These are phyloP conservation scores for Plasmodium gallinaceum DNA, from an alignment of 169 alveolate genomes.

Conservation along the genomic window DNA sequence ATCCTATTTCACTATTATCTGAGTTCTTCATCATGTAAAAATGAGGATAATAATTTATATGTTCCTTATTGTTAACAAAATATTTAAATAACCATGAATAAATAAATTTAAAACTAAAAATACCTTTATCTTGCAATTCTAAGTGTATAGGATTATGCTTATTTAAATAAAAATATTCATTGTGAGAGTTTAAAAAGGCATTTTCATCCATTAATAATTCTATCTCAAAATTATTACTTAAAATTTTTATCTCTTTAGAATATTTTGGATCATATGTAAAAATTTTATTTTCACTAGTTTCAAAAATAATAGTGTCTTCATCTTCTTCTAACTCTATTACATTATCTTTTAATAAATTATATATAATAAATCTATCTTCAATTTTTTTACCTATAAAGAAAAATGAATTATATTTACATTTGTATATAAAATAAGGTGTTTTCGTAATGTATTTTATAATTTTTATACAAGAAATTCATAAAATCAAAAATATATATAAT, in stretches of 20 bases:
- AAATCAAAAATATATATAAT: too few species aligned
- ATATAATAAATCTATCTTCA: slow-evolving; percentile 40
- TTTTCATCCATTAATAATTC: slow-evolving; percentile 50
- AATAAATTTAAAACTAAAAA: slow-evolving; percentile 29
- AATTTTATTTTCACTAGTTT: slow-evolving; percentile 32
- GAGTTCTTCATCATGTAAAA: slow-evolving; percentile 17
- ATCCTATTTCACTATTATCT: slow-evolving; percentile 4
- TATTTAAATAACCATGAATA: slow-evolving; percentile 47
- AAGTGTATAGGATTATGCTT: slow-evolving; percentile 30
- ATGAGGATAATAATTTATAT: slow-evolving; percentile 40
- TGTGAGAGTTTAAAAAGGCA: slow-evolving; percentile 14
- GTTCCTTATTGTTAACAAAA: slow-evolving; percentile 13
- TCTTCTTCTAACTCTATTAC: slow-evolving; percentile 41
- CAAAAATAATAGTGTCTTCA: slow-evolving; percentile 31
- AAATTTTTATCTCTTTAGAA: slow-evolving; percentile 35
- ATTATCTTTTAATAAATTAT: slow-evolving; percentile 36
- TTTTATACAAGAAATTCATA: too few species aligned
- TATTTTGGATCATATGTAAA: slow-evolving; percentile 50
- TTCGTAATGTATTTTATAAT: too few species aligned
- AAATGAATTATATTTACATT: not conserved
- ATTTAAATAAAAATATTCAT: slow-evolving; percentile 32
- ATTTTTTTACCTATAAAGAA: slow-evolving; percentile 17
- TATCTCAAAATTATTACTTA: slow-evolving; percentile 48
- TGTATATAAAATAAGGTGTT: too few species aligned
- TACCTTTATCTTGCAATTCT: slow-evolving; percentile 60